These are phyloP conservation scores for Monosporascus sp. DNA, from an alignment of 2,329 filamentous ascomycete genomes.

Conservation along the genomic window DNA sequence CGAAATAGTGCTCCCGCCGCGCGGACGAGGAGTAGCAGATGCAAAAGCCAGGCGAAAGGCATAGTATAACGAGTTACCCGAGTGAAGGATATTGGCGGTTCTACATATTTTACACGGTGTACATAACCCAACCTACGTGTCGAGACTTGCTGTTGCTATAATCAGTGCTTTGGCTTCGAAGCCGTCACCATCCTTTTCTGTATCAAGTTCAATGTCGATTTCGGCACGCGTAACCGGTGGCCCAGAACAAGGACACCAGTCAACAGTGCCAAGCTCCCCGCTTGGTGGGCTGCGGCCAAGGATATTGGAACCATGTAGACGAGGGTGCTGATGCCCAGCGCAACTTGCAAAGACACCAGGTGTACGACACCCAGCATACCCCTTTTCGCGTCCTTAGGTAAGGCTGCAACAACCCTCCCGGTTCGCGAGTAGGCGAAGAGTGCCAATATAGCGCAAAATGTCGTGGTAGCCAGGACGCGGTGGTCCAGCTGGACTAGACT, in stretches of 20 bases:
- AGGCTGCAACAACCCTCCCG: constrained; percentile 47
- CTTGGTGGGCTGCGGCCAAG: constrained; percentile 87
- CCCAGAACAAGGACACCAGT: constrained; percentile 78
- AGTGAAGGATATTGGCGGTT: not conserved
- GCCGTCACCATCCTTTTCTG: constrained; percentile 38
- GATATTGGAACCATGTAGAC: constrained; percentile 90
- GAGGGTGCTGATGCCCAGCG: constrained; percentile 82
- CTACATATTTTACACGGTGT: not conserved
- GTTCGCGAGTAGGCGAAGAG: constrained; percentile 78
- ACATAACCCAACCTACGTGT: not conserved
- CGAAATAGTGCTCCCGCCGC: too few relatives aligned
- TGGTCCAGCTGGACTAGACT: constrained; percentile 94
- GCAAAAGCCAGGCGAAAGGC: too few relatives aligned
- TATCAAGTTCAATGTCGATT: constrained; percentile 55
- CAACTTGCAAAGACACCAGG: constrained; percentile 74
- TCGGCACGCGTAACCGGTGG: constrained; percentile 70
- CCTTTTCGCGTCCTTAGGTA: constrained; percentile 60
- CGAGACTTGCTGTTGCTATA: not conserved
- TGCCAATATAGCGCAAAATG: constrained; percentile 73
- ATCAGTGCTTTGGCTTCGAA: constrained; percentile 9
- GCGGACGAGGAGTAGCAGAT: too few relatives aligned
- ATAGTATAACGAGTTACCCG: too few relatives aligned
- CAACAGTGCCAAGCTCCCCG: constrained; percentile 77
- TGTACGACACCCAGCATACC: constrained; percentile 77
- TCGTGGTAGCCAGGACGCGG: constrained; percentile 83